These are phyloP conservation scores for Naganishia vaughanmartiniae DNA, from an alignment of 768 basidiomycete species.

Conservation along the genomic window DNA sequence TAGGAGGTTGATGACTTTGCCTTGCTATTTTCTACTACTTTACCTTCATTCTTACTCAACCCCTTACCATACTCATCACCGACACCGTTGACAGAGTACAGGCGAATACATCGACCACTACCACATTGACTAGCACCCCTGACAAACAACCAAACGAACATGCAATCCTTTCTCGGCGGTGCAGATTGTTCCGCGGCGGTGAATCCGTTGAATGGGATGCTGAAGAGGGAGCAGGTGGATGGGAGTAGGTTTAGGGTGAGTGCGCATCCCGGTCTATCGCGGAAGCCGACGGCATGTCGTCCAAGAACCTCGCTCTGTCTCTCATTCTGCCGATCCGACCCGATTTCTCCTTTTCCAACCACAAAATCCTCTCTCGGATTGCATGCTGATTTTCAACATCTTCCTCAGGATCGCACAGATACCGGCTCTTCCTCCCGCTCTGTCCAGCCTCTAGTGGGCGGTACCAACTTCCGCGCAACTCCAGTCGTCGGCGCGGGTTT, in stretches of 20 bases:
- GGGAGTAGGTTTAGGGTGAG: slow-evolving; percentile 79
- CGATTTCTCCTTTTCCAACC: not conserved
- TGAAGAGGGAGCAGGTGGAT: slow-evolving; percentile 73
- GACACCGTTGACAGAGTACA: no score
- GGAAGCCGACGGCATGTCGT: not conserved
- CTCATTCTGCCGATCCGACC: not conserved
- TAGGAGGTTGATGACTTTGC: no score
- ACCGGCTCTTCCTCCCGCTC: not conserved
- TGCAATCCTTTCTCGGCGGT: slow-evolving; percentile 57
- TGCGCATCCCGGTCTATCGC: no score
- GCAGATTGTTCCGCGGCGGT: slow-evolving; percentile 79
- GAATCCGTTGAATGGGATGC: slow-evolving; percentile 82
- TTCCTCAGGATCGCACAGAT: slow-evolving; percentile 26
- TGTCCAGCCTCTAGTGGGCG: not conserved
- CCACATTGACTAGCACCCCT: not conserved
- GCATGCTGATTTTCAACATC: no score
- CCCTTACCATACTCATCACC: no score
- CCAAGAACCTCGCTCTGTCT: not conserved
- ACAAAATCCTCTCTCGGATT: no score
- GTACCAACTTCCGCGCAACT: slow-evolving; percentile 3
- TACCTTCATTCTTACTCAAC: no score
- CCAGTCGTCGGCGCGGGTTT: not conserved
- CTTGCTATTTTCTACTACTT: no score
- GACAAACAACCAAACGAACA: slow-evolving; percentile 21
- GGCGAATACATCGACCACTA: not conserved